phyloP scores from a whole-genome alignment of 768 basidiomycete species.

The Pulveroboletus sp. region DNA sequence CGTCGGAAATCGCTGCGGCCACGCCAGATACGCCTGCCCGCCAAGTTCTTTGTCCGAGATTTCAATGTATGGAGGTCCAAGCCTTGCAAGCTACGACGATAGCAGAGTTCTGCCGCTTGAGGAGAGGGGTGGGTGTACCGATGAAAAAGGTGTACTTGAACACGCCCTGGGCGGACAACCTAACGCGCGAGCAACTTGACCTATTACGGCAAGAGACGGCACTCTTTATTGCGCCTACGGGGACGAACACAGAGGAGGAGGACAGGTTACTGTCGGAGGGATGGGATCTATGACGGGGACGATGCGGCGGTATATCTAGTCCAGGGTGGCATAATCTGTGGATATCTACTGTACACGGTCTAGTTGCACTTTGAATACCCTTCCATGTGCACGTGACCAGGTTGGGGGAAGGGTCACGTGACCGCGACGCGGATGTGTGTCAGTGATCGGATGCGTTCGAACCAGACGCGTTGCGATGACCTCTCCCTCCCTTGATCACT shows the following conservation, averaged over 20 bases:
- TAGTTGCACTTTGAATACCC: not conserved
- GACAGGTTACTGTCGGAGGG: constrained; percentile 26
- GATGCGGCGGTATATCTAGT: constrained; percentile 1
- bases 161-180: constrained; percentile 23
- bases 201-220: constrained; percentile 21
- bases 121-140: constrained; percentile 40
- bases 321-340: constrained; percentile 3
- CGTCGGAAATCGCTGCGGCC: constrained; percentile 2
- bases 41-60: constrained; percentile 39
- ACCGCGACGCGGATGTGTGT: constrained; percentile 19
- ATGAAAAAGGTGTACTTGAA: constrained; percentile 48
- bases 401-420: constrained; percentile 23
- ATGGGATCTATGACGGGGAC: constrained; percentile 9
- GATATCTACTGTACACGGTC: constrained; percentile 2
- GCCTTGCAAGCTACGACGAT: constrained; percentile 31
- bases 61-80: constrained; percentile 46
- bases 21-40: constrained; percentile 5
- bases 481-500: not conserved
- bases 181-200: constrained; percentile 22
- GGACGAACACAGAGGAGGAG: constrained; percentile 46
- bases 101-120: constrained; percentile 32
- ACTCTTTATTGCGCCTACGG: constrained; percentile 30
- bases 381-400: constrained; percentile 15
- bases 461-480: constrained; percentile 8
- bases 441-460: constrained; percentile 11